phyloP scores from a whole-genome alignment of 208 protist species.

The Phytomonas serpens region DNA sequence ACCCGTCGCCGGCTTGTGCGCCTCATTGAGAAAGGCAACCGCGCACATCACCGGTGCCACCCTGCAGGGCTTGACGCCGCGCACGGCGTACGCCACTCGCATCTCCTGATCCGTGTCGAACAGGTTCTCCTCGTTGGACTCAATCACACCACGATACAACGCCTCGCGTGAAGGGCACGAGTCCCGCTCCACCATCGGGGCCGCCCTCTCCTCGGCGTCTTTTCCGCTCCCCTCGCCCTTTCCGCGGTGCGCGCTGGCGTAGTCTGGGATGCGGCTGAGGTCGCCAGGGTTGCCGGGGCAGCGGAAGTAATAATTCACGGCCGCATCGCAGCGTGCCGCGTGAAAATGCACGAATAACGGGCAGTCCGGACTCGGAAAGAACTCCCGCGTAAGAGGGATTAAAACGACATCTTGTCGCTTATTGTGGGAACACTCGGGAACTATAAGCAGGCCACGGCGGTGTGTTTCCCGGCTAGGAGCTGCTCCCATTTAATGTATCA shows the following conservation, averaged over 20 bases:
- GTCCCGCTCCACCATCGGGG: slow-evolving; percentile 12
- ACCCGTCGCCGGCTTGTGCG: slow-evolving; percentile 4
- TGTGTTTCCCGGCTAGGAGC: slow-evolving; percentile 68
- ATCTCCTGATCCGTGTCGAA: slow-evolving; percentile 84
- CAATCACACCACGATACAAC: slow-evolving; percentile 68
- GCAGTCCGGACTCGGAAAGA: slow-evolving; percentile 69
- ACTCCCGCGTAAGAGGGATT: slow-evolving; percentile 70
- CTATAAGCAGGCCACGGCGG: slow-evolving; percentile 41
- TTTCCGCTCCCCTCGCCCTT: slow-evolving; percentile 14
- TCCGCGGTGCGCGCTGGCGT: slow-evolving; percentile 23
- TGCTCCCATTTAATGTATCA: slow-evolving; percentile 25
- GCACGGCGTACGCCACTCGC: slow-evolving; percentile 44
- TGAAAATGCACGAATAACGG: slow-evolving; percentile 80
- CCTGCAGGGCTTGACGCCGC: slow-evolving; percentile 25
- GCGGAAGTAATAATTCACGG: slow-evolving; percentile 83
- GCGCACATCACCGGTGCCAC: slow-evolving; percentile 80
- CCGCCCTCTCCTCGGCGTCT: too few species aligned
- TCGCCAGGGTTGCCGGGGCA: slow-evolving; percentile 63
- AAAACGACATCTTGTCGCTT: slow-evolving; percentile 61
- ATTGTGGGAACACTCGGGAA: slow-evolving; percentile 17
- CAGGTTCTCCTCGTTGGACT: slow-evolving; percentile 64
- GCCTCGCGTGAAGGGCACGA: slow-evolving; percentile 66
- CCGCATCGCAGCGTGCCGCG: slow-evolving; percentile 64
- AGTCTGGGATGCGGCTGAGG: slow-evolving; percentile 65
- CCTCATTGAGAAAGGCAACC: slow-evolving; percentile 63